phyloP scores from a whole-genome alignment of 148 eudicot genomes.

The Rhododendron ferrugineum region DNA sequence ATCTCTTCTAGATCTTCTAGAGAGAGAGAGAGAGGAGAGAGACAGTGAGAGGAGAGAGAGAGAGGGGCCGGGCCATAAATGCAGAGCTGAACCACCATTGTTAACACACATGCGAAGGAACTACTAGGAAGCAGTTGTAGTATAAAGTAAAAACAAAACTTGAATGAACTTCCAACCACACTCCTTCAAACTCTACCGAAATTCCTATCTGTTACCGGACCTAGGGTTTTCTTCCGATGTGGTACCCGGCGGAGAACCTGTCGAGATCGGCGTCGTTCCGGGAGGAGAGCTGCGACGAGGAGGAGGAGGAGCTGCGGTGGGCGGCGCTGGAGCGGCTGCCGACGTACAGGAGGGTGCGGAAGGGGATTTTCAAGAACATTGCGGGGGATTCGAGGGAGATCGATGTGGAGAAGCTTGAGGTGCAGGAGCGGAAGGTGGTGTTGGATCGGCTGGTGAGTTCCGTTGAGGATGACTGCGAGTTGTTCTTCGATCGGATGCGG shows the following conservation, averaged over 20 bases:
- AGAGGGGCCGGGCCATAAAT: conserved; percentile 13
- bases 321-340: conserved; percentile 93
- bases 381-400: conserved; percentile 64
- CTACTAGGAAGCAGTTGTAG: not conserved
- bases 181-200: not conserved
- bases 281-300: conserved; percentile 58
- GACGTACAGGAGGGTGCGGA: conserved; percentile 66
- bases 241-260: conserved; percentile 70
- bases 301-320: conserved; percentile 90
- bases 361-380: conserved; percentile 55
- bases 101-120: not conserved
- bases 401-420: conserved; percentile 45
- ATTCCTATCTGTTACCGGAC: not conserved
- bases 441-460: conserved; percentile 60
- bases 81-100: conserved; percentile 22
- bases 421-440: conserved; percentile 57
- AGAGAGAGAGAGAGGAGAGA: not conserved
- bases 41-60: not conserved
- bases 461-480: conserved; percentile 61
- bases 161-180: not conserved
- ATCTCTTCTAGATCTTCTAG: no score
- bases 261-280: conserved; percentile 69
- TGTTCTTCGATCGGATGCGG: conserved; percentile 66
- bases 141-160: not conserved
- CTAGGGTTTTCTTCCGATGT: conserved; percentile 35